Conservation (phyloP, 768 basidiomycete genomes). For the Boletus eberwhitei region DNA sequence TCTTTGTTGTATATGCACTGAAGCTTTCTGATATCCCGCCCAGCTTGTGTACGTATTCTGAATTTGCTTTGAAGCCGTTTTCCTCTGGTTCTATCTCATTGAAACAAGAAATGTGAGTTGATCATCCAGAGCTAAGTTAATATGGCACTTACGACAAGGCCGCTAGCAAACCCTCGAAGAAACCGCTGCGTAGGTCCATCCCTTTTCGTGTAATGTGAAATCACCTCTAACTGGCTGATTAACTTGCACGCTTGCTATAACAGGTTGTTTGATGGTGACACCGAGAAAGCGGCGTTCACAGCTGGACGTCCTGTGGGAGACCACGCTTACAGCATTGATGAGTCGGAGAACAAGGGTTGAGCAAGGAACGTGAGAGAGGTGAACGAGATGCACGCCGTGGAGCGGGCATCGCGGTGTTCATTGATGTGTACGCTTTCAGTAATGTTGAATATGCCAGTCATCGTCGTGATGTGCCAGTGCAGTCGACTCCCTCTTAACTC, state of each 20-base stretch:
- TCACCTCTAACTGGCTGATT: neutral
- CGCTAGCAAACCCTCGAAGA: slow-evolving; percentile 2
- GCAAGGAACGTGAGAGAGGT: too few species aligned
- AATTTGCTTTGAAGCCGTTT: too few species aligned
- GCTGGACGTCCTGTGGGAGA: neutral
- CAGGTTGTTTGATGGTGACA: slow-evolving; percentile 5
- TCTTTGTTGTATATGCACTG: too few species aligned
- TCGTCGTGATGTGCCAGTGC: too few species aligned
- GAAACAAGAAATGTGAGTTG: slow-evolving; percentile 33
- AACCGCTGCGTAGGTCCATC: neutral
- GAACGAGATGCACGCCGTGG: too few species aligned
- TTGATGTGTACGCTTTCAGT: too few species aligned
- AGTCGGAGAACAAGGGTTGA: neutral
- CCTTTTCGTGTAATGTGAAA: neutral
- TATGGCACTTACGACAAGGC: neutral
- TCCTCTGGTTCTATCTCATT: slow-evolving; percentile 23
- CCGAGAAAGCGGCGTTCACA: neutral
- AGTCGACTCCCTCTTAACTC: too few species aligned
- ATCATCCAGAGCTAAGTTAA: neutral
- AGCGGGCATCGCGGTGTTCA: too few species aligned
- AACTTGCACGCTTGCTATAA: too few species aligned
- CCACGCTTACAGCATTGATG: neutral
- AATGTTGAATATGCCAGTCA: too few species aligned
- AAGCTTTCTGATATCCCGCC: too few species aligned
- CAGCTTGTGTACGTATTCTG: too few species aligned